Evolutionary conservation across 2,329 filamentous ascomycete species (phyloP).

Genomic region (Dryadomyces sulphureus): DNA sequence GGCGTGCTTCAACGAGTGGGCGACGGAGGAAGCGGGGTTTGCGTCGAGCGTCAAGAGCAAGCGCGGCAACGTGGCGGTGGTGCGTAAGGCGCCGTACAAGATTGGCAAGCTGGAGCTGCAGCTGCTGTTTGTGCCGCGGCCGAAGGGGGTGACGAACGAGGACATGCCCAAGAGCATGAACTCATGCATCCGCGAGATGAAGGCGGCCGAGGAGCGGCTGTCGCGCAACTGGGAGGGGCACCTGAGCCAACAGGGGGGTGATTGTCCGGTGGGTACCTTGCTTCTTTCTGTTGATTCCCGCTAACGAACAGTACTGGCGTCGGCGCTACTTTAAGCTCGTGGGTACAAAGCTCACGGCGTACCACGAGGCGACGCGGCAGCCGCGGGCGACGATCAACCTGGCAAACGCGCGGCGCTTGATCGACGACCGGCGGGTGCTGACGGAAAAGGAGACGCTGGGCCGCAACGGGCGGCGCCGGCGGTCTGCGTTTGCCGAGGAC

Average conservation of each 20-base stretch:
- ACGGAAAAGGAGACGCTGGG: slow-evolving; percentile 71
- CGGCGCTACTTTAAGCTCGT: slow-evolving; percentile 92
- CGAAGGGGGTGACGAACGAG: slow-evolving; percentile 72
- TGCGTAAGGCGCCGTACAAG: slow-evolving; percentile 86
- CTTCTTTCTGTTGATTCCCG: too few relatives aligned
- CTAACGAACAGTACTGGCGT: slow-evolving; percentile 70
- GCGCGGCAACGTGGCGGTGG: slow-evolving; percentile 53
- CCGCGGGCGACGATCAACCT: slow-evolving; percentile 95
- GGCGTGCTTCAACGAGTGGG: slow-evolving; percentile 98
- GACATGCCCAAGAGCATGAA: slow-evolving; percentile 99
- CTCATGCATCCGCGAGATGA: slow-evolving; percentile 83
- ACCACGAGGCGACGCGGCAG: slow-evolving; percentile 88
- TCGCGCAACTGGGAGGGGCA: slow-evolving; percentile 73
- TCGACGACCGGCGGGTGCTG: slow-evolving; percentile 76
- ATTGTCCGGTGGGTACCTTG: slow-evolving; percentile 68
- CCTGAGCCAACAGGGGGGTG: slow-evolving; percentile 90
- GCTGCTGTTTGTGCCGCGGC: slow-evolving; percentile 85
- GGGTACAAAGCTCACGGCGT: slow-evolving; percentile 83
- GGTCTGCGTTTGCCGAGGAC: slow-evolving; percentile 92
- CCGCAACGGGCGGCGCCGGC: slow-evolving; percentile 64
- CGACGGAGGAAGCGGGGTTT: slow-evolving; percentile 64
- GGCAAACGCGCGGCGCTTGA: slow-evolving; percentile 79
- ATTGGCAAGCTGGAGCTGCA: slow-evolving; percentile 90
- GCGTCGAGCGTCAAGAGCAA: slow-evolving; percentile 91
- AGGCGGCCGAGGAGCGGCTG: slow-evolving; percentile 70